Conservation (phyloP, 768 basidiomycete genomes). For the Amanita rubescens region DNA sequence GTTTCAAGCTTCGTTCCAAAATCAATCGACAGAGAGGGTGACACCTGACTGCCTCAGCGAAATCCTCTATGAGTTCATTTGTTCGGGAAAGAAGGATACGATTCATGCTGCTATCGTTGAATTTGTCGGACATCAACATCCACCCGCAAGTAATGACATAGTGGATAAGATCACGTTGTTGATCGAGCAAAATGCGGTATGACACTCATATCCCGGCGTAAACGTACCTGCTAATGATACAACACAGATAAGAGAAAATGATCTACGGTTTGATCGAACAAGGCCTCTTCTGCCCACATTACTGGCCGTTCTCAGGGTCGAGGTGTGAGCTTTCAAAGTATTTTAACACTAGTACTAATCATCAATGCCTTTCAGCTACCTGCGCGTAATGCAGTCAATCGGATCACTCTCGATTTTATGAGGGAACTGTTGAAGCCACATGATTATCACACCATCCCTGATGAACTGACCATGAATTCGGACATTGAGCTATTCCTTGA, state of each 20-base stretch:
- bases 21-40: neutral
- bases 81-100: too few species aligned
- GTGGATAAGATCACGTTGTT: neutral
- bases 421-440: neutral
- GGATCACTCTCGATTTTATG: neutral
- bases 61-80: neutral
- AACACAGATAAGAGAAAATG: neutral
- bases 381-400: too few species aligned
- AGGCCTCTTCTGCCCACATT: neutral
- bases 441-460: neutral
- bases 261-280: neutral
- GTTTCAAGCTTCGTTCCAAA: neutral
- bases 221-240: too few species aligned
- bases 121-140: neutral
- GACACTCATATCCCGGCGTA: too few species aligned
- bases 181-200: neutral
- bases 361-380: too few species aligned
- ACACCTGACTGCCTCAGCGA: neutral
- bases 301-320: neutral
- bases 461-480: neutral
- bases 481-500: neutral
- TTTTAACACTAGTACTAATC: neutral
- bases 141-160: neutral
- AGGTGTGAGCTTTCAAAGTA: neutral
- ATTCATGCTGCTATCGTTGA: neutral